Evolutionary conservation across 345 rosid genomes (phyloP), one percentile per base, ranked within the genome.

Genomic region (Lepidium sativum): DNA sequence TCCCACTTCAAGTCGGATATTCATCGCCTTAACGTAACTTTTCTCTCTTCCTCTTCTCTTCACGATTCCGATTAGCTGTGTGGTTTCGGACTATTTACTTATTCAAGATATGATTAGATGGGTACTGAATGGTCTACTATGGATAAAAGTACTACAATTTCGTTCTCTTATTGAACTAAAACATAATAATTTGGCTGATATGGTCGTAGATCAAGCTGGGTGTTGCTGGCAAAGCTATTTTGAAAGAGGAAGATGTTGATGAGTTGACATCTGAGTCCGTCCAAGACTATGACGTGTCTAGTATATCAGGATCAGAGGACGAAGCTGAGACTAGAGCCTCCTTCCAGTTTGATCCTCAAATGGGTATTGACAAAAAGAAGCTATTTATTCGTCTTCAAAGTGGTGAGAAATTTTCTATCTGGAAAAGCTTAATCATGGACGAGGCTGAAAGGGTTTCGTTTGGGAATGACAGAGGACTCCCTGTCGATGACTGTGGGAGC

Each of bases 261-360:
- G 97, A 83, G 43, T 60, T 86, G 67, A 83, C 91, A 21, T 71
- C 80, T 32, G 92, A 89, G 78, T 80, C 86, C 8, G 83, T 87
- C 58, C 81, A 75, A 34, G 98, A 87, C 70, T 89, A 65, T 23
- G 98, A 92, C 59, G 79, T 92, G 15, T 92, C 97, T 6, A 92
- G 98, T 69, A 82, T 92, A 50, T 92, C 98, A 17, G 98, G 98
- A 43, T 92, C 97, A 5, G 99, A 94, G 74, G 97, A 94, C 82
- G 99, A 94, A 80, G 64, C 72, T 35, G 92, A 85, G 11, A 61
- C 54, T 11, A 79, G 68, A 54, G 27, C 78, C 43, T 8, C 45
- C 3, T 18, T 53, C 50, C 74, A 40, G 5, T 47, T 52, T 67
- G 81, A 77, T 74, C 41, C 37, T 4, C 60, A 39, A 6, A 79